These are phyloP conservation scores for Annulohypoxylon moriforme DNA, from an alignment of 495 filamentous ascomycete genomes.

Conservation along the genomic window DNA sequence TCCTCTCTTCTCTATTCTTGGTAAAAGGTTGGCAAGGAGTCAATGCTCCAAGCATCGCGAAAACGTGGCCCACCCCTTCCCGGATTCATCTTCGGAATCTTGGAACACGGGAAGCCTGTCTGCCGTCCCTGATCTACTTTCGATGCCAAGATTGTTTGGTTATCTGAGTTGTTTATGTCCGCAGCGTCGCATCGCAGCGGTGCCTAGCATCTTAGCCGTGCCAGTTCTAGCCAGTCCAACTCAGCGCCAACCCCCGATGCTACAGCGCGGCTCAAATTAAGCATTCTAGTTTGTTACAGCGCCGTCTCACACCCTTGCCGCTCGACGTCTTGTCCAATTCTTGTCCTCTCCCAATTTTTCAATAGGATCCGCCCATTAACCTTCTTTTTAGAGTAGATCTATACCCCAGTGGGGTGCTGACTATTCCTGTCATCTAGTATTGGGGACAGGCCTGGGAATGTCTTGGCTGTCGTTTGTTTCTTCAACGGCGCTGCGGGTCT, in stretches of 20 bases:
- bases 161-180: constrained; percentile 30
- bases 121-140: constrained; percentile 44
- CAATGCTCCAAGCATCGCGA: neutral
- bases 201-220: constrained; percentile 14
- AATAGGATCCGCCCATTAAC: constrained; percentile 37
- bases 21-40: constrained; percentile 8
- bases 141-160: constrained; percentile 45
- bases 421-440: constrained; percentile 39
- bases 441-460: neutral
- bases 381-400: constrained; percentile 39
- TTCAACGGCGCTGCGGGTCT: constrained; percentile 13
- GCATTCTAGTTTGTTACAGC: constrained; percentile 36
- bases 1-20: neutral
- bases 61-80: constrained; percentile 10
- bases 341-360: constrained; percentile 5
- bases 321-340: constrained; percentile 29
- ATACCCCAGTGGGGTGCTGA: constrained; percentile 8
- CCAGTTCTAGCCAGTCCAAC: neutral
- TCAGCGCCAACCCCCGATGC: neutral
- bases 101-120: constrained; percentile 35
- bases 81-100: constrained; percentile 31
- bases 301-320: constrained; percentile 40
- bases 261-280: constrained; percentile 41
- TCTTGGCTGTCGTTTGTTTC: constrained; percentile 33
- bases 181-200: constrained; percentile 37